Evolutionary conservation across 2,329 filamentous ascomycete genomes (phyloP).

Genomic region (Fusarium coicis): DNA sequence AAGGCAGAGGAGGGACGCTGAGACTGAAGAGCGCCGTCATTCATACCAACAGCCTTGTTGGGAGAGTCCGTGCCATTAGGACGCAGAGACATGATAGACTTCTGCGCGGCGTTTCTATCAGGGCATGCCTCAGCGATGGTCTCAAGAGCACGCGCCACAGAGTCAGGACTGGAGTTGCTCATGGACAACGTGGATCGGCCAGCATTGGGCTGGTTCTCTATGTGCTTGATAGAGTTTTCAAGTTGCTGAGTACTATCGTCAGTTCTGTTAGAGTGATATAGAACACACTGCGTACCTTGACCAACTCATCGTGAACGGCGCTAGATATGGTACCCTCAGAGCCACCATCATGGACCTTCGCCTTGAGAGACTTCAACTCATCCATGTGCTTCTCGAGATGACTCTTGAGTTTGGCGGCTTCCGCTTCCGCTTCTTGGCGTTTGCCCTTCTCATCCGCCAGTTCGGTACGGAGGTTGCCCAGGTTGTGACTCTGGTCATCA

Average conservation of each 20-base stretch:
- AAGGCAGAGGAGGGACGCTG: constrained; percentile 42
- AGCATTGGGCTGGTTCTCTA: constrained; percentile 52
- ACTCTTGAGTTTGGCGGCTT: constrained; percentile 44
- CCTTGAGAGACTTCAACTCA: constrained; percentile 47
- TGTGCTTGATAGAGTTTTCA: constrained; percentile 48
- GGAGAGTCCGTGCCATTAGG: constrained; percentile 23
- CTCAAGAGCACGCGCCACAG: constrained; percentile 48
- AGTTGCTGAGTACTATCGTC: constrained; percentile 42
- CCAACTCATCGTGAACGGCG: constrained; percentile 40
- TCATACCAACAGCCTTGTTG: constrained; percentile 30
- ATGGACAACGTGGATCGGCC: constrained; percentile 51
- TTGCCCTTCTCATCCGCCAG: constrained; percentile 48
- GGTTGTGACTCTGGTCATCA: constrained; percentile 48
- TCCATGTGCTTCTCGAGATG: constrained; percentile 42
- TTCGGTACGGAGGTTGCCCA: constrained; percentile 48
- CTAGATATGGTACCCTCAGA: constrained; percentile 33
- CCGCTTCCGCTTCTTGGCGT: constrained; percentile 43
- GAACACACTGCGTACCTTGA: constrained; percentile 43
- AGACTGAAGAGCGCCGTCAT: constrained; percentile 24
- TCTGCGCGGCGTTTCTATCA: constrained; percentile 43
- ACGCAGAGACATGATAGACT: constrained; percentile 44
- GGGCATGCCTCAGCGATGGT: constrained; percentile 46
- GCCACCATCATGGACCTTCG: constrained; percentile 33
- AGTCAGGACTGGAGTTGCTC: constrained; percentile 48
- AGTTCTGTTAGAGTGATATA: neutral